Base-by-base conservation (phyloP, 2,329 filamentous ascomycete species). In the Westerdykella ornata region DNA sequence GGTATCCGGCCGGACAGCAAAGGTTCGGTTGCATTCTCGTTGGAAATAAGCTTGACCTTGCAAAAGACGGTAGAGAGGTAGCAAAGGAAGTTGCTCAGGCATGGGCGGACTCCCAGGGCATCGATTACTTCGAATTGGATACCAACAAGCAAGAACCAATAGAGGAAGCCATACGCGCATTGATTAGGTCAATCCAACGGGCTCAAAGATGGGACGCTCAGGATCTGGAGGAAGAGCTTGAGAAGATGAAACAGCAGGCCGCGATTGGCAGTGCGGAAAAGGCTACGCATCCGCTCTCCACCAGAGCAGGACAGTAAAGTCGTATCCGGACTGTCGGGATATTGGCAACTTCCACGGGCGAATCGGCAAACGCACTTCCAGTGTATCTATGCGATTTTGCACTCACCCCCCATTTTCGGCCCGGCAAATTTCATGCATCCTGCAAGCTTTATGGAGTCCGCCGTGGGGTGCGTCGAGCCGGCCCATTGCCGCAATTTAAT, bases 1-100 rank as follows among this genome's bases (percentile, higher is more conserved):
- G 20, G 14, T 38, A 42, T 37, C 32, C 39, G 6, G 33, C 36
- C n/a, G 32, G 20, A 3, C 38, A 41, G n/a, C 44, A 51, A 20
- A 37, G 51, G 9, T 60, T 59, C 44, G 58, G 53, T 3, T 57
- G 52, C 32, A 48, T 62, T 18, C 44, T 63, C 14, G 58, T 59
- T 1, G 58, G 57, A 1, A 60, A 48, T 19, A 63, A 62, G 34
- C 29, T 36, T 1, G 58, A 63, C 38, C 14, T 56, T 1, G 35
- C 47, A 9, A 33, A 41, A 5, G 38, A 20, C 5, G 41, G 35
- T 26, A 41, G 46, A 20, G 37, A 54, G 19, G 57, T 63, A 7
- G 22, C 35, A 7, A 42, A 36, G 19, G 47, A 48, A 5, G 37
- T 46, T 20, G 59, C 50, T 2, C 36, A 50, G 9, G 48, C 57